phyloP scores from a whole-genome alignment of 805 yeast species.

The Yamadazyma scolyti region DNA sequence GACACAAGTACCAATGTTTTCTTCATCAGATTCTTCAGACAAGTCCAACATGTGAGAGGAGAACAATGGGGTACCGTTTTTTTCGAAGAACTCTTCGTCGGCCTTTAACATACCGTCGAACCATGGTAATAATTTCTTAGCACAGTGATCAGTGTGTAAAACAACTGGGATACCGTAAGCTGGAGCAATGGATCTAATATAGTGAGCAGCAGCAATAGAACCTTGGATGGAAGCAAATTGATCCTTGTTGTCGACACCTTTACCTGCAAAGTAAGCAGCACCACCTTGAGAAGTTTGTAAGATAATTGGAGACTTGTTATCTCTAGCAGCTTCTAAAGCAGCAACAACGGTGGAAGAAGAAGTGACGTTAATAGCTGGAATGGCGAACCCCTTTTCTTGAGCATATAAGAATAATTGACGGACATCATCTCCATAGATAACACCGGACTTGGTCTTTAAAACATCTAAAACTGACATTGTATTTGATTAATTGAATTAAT shows the following conservation, averaged over 20 bases:
- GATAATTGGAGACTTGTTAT: constrained; percentile 79
- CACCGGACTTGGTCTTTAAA: constrained; percentile 90
- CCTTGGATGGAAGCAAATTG: constrained; percentile 95
- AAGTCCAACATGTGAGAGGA: constrained; percentile 99
- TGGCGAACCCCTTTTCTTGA: constrained; percentile 89
- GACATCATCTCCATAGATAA: constrained; percentile 98
- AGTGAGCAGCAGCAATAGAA: constrained; percentile 96
- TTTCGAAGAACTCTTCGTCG: constrained; percentile 86
- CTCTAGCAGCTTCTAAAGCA: constrained; percentile 49
- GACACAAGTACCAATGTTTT: constrained; percentile 90
- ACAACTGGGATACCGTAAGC: constrained; percentile 94
- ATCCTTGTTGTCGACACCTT: constrained; percentile 92
- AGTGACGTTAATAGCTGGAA: constrained; percentile 98
- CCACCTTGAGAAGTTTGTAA: constrained; percentile 98
- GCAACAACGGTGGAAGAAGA: constrained; percentile 87
- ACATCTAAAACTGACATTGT: constrained; percentile 67
- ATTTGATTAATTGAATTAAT: constrained; percentile 4
- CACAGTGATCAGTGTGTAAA: constrained; percentile 98
- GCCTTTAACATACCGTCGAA: constrained; percentile 97
- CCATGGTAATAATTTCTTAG: constrained; percentile 97
- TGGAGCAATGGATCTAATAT: constrained; percentile 95
- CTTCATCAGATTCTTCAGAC: constrained; percentile 94
- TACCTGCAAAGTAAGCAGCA: constrained; percentile 99
- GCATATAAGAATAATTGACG: constrained; percentile 84
- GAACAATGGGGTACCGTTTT: constrained; percentile 91